Percentiles rank a stretch among this genome's conserved stretches.
phyloP scores from a whole-genome alignment of 2,329 filamentous ascomycete genomes.

The Sordariomycetes sp. region DNA sequence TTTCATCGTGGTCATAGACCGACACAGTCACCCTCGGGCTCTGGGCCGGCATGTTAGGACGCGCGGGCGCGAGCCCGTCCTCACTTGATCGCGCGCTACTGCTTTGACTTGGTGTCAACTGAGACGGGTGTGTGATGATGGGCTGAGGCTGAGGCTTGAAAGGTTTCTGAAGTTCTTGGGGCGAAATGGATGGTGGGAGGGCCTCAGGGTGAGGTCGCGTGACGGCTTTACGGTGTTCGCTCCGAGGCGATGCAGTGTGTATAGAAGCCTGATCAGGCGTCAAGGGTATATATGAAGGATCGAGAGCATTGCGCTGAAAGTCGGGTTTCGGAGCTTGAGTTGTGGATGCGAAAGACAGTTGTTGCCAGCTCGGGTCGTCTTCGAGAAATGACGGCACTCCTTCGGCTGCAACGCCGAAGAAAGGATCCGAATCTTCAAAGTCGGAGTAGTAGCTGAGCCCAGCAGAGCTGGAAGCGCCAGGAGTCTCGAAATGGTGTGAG shows the following conservation, averaged over 20 bases:
- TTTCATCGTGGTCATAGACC: conserved; percentile 38
- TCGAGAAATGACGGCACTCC: conserved; percentile 36
- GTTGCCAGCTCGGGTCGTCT: conserved; percentile 15
- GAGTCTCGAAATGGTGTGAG: conserved; percentile 29
- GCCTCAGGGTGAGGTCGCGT: conserved; percentile 11
- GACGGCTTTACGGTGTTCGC: conserved; percentile 18
- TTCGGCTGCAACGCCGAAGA: conserved; percentile 34
- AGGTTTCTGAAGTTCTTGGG: conserved; percentile 30
- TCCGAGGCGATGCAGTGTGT: conserved; percentile 31
- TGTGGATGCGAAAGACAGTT: conserved; percentile 10
- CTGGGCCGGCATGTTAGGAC: conserved; percentile 29
- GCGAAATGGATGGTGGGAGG: conserved; percentile 27
- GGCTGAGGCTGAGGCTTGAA: conserved; percentile 23
- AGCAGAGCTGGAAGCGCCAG: conserved; percentile 39
- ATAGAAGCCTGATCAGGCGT: conserved; percentile 44
- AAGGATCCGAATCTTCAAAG: conserved; percentile 37
- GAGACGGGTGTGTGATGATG: conserved; percentile 17
- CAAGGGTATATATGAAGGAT: conserved; percentile 27
- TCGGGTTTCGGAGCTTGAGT: conserved; percentile 2
- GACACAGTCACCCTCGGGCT: conserved; percentile 50
- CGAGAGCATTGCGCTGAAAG: conserved; percentile 13
- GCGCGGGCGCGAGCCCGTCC: conserved; percentile 29
- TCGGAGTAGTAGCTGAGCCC: conserved; percentile 37
- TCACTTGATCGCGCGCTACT: conserved; percentile 39
- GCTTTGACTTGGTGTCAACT: conserved; percentile 41